Conservation (phyloP, 1,139 yeast species). For the Pichia terricola region DNA sequence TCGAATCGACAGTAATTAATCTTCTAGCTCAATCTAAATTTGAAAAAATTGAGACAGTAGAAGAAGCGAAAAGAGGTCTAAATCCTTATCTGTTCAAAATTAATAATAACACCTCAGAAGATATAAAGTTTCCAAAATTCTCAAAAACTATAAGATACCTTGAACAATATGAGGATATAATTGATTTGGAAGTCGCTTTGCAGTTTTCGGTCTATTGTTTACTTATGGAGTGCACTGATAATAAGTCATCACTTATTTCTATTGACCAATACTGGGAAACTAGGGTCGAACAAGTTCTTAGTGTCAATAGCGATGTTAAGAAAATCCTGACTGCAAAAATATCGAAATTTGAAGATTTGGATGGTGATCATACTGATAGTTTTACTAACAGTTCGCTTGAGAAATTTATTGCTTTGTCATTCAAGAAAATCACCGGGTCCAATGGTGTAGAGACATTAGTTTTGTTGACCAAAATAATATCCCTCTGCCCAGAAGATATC, state of each 20-base stretch:
- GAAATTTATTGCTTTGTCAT: constrained; percentile 12
- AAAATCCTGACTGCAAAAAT: constrained; percentile 26
- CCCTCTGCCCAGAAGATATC: constrained; percentile 29
- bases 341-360: constrained; percentile 14
- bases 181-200: constrained; percentile 33
- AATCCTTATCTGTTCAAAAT: constrained; percentile 63
- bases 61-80: constrained; percentile 75
- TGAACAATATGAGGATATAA: constrained; percentile 24
- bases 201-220: constrained; percentile 45
- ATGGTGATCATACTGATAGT: constrained; percentile 11
- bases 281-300: constrained; percentile 64
- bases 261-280: constrained; percentile 70
- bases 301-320: constrained; percentile 48
- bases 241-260: constrained; percentile 45
- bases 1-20: constrained; percentile 61
- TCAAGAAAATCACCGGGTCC: constrained; percentile 12
- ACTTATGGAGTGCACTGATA: constrained; percentile 53
- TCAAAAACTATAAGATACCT: constrained; percentile 21
- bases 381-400: constrained; percentile 11
- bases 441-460: constrained; percentile 14
- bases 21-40: constrained; percentile 44
- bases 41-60: constrained; percentile 59
- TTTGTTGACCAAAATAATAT: constrained; percentile 10
- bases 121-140: constrained; percentile 28
- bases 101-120: constrained; percentile 16